phyloP scores from a whole-genome alignment of 192 early-diverging fungal species.

The Mycoemilia scoparia region DNA sequence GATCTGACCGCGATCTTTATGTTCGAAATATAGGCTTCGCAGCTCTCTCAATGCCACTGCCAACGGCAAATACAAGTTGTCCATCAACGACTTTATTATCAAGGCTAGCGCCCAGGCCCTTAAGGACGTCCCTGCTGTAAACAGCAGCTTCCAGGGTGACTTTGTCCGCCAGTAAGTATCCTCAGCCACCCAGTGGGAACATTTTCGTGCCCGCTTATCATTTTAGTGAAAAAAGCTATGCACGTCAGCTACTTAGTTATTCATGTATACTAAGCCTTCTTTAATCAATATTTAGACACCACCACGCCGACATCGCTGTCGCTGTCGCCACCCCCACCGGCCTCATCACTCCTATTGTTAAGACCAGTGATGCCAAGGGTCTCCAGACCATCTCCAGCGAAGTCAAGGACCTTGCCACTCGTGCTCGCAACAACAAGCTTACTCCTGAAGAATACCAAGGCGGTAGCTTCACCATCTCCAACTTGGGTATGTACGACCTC shows the following conservation, averaged over 20 bases:
- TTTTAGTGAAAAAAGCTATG: too few relatives aligned
- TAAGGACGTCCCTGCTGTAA: conserved; percentile 82
- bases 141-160: conserved; percentile 55
- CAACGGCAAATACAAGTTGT: conserved; percentile 86
- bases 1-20: not conserved
- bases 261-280: too few relatives aligned
- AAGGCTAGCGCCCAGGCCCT: conserved; percentile 84
- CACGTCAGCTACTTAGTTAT: too few relatives aligned
- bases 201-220: too few relatives aligned
- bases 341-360: conserved; percentile 90
- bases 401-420: conserved; percentile 66
- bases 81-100: conserved; percentile 96
- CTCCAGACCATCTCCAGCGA: conserved; percentile 67
- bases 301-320: conserved; percentile 79
- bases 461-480: conserved; percentile 94
- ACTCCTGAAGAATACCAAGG: conserved; percentile 94
- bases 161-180: conserved; percentile 91
- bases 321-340: conserved; percentile 90
- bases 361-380: conserved; percentile 65
- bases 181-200: too few relatives aligned
- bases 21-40: too few relatives aligned
- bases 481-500: conserved; percentile 94
- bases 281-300: too few relatives aligned
- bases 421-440: conserved; percentile 76
- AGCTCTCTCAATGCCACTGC: conserved; percentile 68